Base-by-base conservation (phyloP, 2,329 filamentous ascomycete genomes). In the Xylariaceae sp. region DNA sequence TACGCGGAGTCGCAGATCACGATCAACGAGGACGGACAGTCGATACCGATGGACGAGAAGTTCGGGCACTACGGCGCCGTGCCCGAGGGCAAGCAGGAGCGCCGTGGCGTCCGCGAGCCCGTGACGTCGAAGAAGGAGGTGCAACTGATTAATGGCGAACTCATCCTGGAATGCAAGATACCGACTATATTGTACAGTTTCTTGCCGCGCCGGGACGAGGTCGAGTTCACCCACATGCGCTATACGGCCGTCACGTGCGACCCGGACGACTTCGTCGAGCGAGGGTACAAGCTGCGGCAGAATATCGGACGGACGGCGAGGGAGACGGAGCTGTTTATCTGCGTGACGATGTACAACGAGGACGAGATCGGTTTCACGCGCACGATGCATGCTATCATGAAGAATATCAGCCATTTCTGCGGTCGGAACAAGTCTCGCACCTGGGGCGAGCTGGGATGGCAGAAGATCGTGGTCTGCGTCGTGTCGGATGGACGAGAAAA, bases 361-460 rank as follows among this genome's bases (percentile, higher is more conserved):
- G 93, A 99, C 73, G 94, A 99, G 69, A 87, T 97, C 65, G 80
- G 97, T 61, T 97, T 99, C 72, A 92, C 94, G 23, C 87, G 94
- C 48, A 97, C 94, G 3, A 90, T 99, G 90, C 90, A 88, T 53
- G 94, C 94, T 74, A 92, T 99, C 4, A 93, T 97, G 80, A 97
- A 99, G 78, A 99, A 99, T 74, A 90, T 99, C 67, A 93, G 97
- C 74, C 92, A 93, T 79, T 97, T 99, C 90, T 97, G 94, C 75
- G 91, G 89, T 61, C 85, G 93, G 53, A 91, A 88, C 51, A 91
- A 89, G 73, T 96, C 92, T 76, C 96, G 96, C 77, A 97, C 93
- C 0, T 99, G 94, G 94, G 94, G 94, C 66, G 94, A 95, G 74
- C 91, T 96, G 69, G 92, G 93, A 3, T 99, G 94, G 94, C 97